phyloP scores from a whole-genome alignment of 768 basidiomycete genomes.

The Artomyces pyxidatus region DNA sequence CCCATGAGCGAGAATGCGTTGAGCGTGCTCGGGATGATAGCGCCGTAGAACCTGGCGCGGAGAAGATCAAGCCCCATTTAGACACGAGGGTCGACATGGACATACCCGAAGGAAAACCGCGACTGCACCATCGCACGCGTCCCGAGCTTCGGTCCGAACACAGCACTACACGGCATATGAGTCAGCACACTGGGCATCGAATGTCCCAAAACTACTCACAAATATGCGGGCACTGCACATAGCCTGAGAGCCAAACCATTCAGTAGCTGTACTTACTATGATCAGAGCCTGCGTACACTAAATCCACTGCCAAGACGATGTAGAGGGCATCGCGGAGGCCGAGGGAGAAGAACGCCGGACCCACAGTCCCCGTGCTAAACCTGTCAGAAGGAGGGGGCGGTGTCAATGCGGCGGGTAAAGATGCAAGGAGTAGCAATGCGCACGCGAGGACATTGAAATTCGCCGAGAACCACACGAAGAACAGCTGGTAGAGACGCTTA shows the following conservation, averaged over 20 bases:
- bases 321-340: constrained; percentile 35
- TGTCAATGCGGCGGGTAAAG: not conserved
- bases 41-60: constrained; percentile 29
- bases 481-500: constrained; percentile 53
- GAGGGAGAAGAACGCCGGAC: constrained; percentile 42
- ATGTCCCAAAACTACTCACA: constrained; percentile 20
- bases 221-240: constrained; percentile 30
- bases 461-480: constrained; percentile 66
- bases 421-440: constrained; percentile 6
- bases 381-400: constrained; percentile 18
- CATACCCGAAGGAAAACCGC: constrained; percentile 44
- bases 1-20: constrained; percentile 40
- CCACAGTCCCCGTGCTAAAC: constrained; percentile 41
- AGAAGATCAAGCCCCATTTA: not conserved
- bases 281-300: constrained; percentile 27
- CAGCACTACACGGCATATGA: constrained; percentile 27
- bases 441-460: constrained; percentile 59
- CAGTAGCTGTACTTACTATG: constrained; percentile 28
- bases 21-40: constrained; percentile 29
- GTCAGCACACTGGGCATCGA: not conserved
- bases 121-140: constrained; percentile 52
- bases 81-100: not conserved
- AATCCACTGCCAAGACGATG: constrained; percentile 34
- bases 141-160: constrained; percentile 47
- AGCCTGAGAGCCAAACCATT: constrained; percentile 30